These are phyloP conservation scores for Falciphora oryzae DNA, from an alignment of 2,329 filamentous ascomycete species.

Conservation along the genomic window DNA sequence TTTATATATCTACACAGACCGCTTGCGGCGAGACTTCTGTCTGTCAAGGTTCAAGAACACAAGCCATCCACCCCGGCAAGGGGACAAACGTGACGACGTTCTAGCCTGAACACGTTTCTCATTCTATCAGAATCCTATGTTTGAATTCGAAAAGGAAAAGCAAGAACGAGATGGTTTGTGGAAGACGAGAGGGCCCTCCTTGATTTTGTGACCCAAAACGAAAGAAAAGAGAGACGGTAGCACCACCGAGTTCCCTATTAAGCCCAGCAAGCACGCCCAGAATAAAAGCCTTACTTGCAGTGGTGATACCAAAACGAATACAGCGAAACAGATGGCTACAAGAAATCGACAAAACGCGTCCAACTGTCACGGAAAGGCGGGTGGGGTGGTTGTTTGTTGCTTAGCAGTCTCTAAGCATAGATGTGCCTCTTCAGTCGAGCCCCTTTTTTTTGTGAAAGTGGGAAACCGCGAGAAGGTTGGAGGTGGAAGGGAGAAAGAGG, in stretches of 20 bases:
- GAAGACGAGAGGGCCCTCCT: neutral
- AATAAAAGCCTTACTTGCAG: neutral
- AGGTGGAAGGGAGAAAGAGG: too few relatives aligned
- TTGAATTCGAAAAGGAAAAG: neutral
- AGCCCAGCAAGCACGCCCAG: neutral
- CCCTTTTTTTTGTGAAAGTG: neutral
- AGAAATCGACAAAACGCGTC: neutral
- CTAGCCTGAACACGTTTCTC: neutral
- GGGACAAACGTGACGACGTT: neutral
- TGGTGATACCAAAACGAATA: neutral
- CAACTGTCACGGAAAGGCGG: neutral
- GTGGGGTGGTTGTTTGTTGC: neutral
- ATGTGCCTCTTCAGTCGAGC: neutral
- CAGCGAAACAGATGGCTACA: neutral
- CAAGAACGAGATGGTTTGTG: neutral
- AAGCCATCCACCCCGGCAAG: neutral
- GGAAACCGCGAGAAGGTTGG: neutral
- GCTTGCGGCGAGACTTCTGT: too few relatives aligned
- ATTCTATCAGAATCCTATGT: neutral
- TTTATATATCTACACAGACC: too few relatives aligned
- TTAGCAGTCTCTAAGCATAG: neutral
- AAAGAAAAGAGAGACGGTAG: neutral
- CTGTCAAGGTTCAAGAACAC: neutral
- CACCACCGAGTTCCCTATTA: neutral
- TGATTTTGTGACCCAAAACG: neutral